Conservation (phyloP, 2,329 filamentous ascomycete species). For the Diplocarpon rosae region DNA sequence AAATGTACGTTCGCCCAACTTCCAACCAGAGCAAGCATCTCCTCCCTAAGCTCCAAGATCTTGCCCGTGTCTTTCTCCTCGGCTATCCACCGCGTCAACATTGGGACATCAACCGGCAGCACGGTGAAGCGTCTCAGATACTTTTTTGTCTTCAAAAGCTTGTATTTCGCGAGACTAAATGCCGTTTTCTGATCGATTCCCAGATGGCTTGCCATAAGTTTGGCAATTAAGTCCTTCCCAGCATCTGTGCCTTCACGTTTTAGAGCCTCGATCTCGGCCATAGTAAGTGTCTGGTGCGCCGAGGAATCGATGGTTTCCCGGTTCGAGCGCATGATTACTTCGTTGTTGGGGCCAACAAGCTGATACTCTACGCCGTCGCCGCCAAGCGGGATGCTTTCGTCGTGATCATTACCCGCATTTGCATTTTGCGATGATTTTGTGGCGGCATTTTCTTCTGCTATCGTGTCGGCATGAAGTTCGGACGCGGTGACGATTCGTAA, state of each 20-base stretch:
- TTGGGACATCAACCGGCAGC: conserved; percentile 68
- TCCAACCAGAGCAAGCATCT: conserved; percentile 68
- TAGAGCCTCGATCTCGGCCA: conserved; percentile 59
- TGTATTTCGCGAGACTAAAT: conserved; percentile 93
- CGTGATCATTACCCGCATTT: not conserved
- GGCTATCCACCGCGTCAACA: conserved; percentile 66
- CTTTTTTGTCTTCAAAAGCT: conserved; percentile 85
- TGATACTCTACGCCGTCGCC: conserved; percentile 35
- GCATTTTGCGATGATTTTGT: conserved; percentile 27
- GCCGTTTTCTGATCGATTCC: conserved; percentile 88
- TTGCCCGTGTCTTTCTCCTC: conserved; percentile 69
- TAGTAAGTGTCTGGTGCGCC: conserved; percentile 63
- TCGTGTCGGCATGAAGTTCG: conserved; percentile 74
- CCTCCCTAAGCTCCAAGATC: conserved; percentile 78
- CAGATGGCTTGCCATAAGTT: conserved; percentile 79
- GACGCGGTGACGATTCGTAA: conserved; percentile 69
- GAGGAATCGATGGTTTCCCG: conserved; percentile 49
- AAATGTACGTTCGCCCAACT: conserved; percentile 89
- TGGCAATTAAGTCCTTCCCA: conserved; percentile 84
- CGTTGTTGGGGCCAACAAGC: conserved; percentile 36
- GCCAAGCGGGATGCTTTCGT: conserved; percentile 31
- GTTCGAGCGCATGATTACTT: conserved; percentile 43
- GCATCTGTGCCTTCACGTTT: conserved; percentile 65
- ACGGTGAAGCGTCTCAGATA: conserved; percentile 83
- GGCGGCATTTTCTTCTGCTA: conserved; percentile 40